Percentiles rank a stretch among this genome's conserved stretches.
Evolutionary conservation across 1,139 yeast species (phyloP).

Genomic region (Taiozyma sp.): DNA sequence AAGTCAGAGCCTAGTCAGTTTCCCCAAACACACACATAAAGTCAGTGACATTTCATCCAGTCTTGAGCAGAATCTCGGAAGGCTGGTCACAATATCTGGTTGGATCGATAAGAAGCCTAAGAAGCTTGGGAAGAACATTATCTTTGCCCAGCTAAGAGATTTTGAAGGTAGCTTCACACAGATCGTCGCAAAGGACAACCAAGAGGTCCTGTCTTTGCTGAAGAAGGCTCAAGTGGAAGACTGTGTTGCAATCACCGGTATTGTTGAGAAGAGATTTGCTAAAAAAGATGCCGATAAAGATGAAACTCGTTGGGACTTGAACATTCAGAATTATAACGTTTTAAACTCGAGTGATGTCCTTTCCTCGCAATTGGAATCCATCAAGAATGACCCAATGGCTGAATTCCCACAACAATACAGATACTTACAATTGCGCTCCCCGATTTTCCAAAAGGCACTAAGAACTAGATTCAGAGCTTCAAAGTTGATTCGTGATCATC

Average conservation of each 20-base stretch:
- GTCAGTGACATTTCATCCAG: slow-evolving; percentile 19
- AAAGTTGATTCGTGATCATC: slow-evolving; percentile 42
- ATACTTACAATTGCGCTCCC: slow-evolving; percentile 70
- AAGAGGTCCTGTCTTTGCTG: slow-evolving; percentile 35
- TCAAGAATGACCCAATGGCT: slow-evolving; percentile 40
- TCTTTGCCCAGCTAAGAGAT: slow-evolving; percentile 75
- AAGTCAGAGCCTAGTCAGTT: slow-evolving; percentile 8
- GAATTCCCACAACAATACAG: slow-evolving; percentile 75
- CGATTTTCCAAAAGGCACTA: slow-evolving; percentile 53
- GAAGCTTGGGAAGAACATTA: slow-evolving; percentile 48
- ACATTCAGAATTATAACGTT: slow-evolving; percentile 44
- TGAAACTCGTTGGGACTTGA: slow-evolving; percentile 46
- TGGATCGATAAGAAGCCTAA: slow-evolving; percentile 77
- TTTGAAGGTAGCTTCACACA: slow-evolving; percentile 62
- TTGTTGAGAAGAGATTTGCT: slow-evolving; percentile 28
- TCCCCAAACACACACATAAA: slow-evolving; percentile 29
- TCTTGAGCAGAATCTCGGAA: slow-evolving; percentile 6
- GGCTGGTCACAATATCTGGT: slow-evolving; percentile 39
- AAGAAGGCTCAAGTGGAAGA: slow-evolving; percentile 62
- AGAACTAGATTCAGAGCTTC: slow-evolving; percentile 59
- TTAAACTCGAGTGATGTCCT: slow-evolving; percentile 62
- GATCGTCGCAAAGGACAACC: slow-evolving; percentile 44
- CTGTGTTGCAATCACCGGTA: slow-evolving; percentile 66
- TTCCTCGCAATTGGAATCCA: slow-evolving; percentile 66
- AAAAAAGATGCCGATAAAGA: slow-evolving; percentile 16